Base-by-base conservation (phyloP, 2,329 filamentous ascomycete genomes). In the Penicillium sp. region DNA sequence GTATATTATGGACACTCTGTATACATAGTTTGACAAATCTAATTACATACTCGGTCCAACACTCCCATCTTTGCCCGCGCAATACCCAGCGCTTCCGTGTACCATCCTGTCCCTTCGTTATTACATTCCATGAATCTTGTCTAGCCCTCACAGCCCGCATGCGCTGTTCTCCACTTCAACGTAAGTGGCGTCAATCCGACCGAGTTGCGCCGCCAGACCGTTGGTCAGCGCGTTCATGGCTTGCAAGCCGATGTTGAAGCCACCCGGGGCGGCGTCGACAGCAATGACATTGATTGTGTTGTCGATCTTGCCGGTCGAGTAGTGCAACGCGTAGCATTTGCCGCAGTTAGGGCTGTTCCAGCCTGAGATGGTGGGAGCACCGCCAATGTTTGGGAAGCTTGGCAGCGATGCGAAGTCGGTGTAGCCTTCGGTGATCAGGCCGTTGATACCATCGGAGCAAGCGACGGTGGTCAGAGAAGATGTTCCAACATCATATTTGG, bases 401-500 rank as follows among this genome's bases (percentile, higher is more conserved):
- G 79, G 76, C 33, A 83, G 66, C 9, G 69, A 63, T 53, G 74
- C 77, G 57, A 81, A 78, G 5, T 75, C 80, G 2, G 46, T 62
- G 59, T 68, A 76, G 47, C 70, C 72, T 48, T 69, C 65, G 9
- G 21, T 53, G 11, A 68, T 47, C 19, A 77, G 68, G 23, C 74
- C 75, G 54, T 75, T 68, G 33, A 36, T 23, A 7, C 75, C 75
- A 53, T 76, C 63, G 11, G 73, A 76, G 65, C 75, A 77, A 47
- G 70, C 31, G 44, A 91, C 81, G 5, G 68, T 72, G 34, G 75
- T 79, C 53, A 92, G 72, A 44, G 82, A 78, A 57, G 85, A 82
- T 58, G 64, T 63, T 45, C 71, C 71, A 61, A 87, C 77, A 69
- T 92, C 89, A 76, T 90, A 94, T 69, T 82, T 85, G 21, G 77